Conservation (phyloP, 306 rosid genomes). For the Mimosa bimucronata region DNA sequence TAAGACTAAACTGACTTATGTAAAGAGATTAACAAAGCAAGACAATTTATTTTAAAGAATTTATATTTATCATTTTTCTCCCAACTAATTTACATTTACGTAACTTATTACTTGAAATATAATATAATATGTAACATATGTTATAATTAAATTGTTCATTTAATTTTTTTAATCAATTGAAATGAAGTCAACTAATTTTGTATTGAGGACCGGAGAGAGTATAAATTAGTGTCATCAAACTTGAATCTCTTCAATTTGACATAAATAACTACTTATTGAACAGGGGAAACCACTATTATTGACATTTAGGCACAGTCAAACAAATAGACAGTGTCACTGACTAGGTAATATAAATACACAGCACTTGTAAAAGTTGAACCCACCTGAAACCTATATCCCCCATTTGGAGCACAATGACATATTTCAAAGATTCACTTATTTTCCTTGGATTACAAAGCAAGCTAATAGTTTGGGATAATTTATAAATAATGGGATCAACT, state of each 20-base stretch:
- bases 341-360: conserved; percentile 14
- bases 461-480: background rate
- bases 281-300: background rate
- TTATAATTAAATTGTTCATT: no score
- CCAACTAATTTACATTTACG: no score
- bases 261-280: background rate
- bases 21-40: no score
- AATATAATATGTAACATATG: no score
- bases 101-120: no score
- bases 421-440: background rate
- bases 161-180: no score
- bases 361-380: conserved; percentile 3
- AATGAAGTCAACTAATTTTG: no score
- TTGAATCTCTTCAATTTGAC: background rate
- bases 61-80: no score
- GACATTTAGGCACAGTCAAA: background rate
- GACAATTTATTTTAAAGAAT: no score
- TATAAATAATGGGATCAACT: background rate
- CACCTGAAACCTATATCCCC: conserved; percentile 51
- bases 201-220: no score
- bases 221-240: background rate
- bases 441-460: background rate
- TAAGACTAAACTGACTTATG: no score
- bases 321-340: conserved; percentile 6
- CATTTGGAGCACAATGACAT: conserved; percentile 19